Evolutionary conservation across 805 yeast genomes (phyloP), one percentile per base, ranked within the genome.

Genomic region (Candida oleophila): DNA sequence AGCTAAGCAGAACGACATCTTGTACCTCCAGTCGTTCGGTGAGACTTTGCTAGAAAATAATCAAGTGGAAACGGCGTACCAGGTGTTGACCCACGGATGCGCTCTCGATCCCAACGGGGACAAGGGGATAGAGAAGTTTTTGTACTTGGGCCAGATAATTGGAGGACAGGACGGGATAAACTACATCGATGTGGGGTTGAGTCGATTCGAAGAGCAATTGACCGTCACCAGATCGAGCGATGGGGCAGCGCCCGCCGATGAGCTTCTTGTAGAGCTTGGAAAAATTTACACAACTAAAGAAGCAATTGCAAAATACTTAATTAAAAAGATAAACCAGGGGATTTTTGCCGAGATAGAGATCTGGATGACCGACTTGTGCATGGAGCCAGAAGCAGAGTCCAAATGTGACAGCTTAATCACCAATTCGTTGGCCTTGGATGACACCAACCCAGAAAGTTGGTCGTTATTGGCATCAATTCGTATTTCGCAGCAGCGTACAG

Each of bases 341-440:
- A 70, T 89, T 22, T 83, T 92, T 54, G 84, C 96, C 4, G 78
- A 85, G 70, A 87, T 94, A 58, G 99, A 92, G 66, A 86, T 89
- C 47, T 91, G 96, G 96, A 89, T 90, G 97, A 92, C 98, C 1
- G 97, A 92, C 70, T 71, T 91, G 52, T 91, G 98, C 71, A 89
- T 91, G 96, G 96, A 89, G 57, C 82, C 82, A 2, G 83, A 85
- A 54, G 98, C 98, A 2, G 98, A 94, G 66, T 19, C 63, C 7
- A 77, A 81, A 62, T 94, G 98, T 68, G 87, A 90, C 55, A 74
- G 74, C 46, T 73, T 88, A 53, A 84, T 91, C 45, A 65, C 77
- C 9, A 79, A 78, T 54, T 82, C 95, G 1, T 65, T 89, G 57
- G 66, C 78, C 44, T 65, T 87, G 30, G 86, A 85, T 51, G 71